Percentiles rank a stretch among this genome's conserved stretches.
These are phyloP conservation scores for Colletotrichum liaoningense DNA, from an alignment of 2,329 filamentous ascomycete genomes.

Conservation along the genomic window DNA sequence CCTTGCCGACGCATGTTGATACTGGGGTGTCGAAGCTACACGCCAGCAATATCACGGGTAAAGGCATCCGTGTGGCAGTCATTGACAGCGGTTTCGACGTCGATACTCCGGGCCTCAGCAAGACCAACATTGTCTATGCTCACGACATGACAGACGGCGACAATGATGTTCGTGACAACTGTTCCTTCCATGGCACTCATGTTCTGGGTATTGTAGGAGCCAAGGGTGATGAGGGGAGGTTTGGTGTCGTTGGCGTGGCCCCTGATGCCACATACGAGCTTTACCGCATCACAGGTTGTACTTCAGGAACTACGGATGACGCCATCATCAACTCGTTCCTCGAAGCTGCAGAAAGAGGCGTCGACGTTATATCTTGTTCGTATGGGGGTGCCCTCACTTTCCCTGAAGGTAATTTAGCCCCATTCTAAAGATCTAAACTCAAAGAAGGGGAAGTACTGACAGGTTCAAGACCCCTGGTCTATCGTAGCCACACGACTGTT, in stretches of 20 bases:
- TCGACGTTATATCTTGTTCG: constrained; percentile 12
- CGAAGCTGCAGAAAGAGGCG: constrained; percentile 15
- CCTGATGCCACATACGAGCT: constrained; percentile 39
- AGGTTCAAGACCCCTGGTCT: background rate
- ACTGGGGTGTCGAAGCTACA: constrained; percentile 21
- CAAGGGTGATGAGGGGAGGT: constrained; percentile 28
- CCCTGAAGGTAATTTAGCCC: background rate
- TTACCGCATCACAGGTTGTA: constrained; percentile 38
- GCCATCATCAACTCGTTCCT: constrained; percentile 17
- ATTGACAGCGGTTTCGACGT: constrained; percentile 20
- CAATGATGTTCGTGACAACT: constrained; percentile 19
- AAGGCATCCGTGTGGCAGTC: constrained; percentile 14
- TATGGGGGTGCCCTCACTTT: background rate
- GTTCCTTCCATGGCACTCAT: constrained; percentile 15
- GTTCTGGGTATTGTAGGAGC: constrained; percentile 14
- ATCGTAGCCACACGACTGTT: constrained; percentile 17
- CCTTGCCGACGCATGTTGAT: constrained; percentile 41
- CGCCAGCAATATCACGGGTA: constrained; percentile 13
- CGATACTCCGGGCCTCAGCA: constrained; percentile 4
- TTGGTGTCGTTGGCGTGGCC: constrained; percentile 40
- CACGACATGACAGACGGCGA: constrained; percentile 19
- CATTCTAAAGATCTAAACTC: accelerated
- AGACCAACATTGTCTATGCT: background rate
- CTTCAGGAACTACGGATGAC: constrained; percentile 16
- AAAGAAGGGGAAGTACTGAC: background rate